Evolutionary conservation across 108 stramenopile species (phyloP).

Genomic region (Asterionellopsis glacialis): DNA sequence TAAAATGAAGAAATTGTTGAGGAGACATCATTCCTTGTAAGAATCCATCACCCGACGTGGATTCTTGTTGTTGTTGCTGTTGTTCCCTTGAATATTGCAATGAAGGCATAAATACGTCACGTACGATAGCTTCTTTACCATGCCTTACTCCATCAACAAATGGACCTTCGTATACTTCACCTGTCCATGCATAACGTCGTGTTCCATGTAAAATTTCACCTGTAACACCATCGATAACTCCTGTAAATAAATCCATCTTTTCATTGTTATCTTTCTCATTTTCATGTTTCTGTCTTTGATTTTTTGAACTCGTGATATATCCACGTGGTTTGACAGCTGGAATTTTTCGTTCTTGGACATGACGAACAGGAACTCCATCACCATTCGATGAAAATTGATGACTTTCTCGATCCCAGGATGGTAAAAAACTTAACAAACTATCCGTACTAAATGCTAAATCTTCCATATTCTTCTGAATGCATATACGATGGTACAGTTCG

Average conservation of each 20-base stretch:
- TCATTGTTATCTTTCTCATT: background rate
- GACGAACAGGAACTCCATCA: conserved; percentile 3
- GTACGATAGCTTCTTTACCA: conserved; percentile 9
- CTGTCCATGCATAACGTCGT: conserved; percentile 13
- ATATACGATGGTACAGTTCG: too few relatives aligned
- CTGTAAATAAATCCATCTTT: conserved; percentile 21
- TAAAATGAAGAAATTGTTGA: background rate
- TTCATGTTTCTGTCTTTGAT: background rate
- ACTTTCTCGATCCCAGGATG: background rate
- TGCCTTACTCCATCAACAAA: conserved; percentile 13
- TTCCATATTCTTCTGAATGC: too few relatives aligned
- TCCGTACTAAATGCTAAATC: too few relatives aligned
- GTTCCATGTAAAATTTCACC: conserved; percentile 28
- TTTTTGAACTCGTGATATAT: too few relatives aligned
- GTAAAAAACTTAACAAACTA: background rate
- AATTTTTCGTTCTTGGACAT: background rate
- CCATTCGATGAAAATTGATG: background rate
- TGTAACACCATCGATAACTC: conserved; percentile 28
- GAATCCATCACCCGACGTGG: too few relatives aligned
- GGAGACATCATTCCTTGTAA: background rate
- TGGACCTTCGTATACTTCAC: conserved; percentile 28
- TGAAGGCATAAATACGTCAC: conserved; percentile 6
- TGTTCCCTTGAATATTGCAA: too few relatives aligned
- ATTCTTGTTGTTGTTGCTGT: too few relatives aligned
- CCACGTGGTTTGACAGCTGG: too few relatives aligned